Evolutionary conservation across 2,329 filamentous ascomycete genomes (phyloP).

Genomic region (Dothiorella sarmentorum): DNA sequence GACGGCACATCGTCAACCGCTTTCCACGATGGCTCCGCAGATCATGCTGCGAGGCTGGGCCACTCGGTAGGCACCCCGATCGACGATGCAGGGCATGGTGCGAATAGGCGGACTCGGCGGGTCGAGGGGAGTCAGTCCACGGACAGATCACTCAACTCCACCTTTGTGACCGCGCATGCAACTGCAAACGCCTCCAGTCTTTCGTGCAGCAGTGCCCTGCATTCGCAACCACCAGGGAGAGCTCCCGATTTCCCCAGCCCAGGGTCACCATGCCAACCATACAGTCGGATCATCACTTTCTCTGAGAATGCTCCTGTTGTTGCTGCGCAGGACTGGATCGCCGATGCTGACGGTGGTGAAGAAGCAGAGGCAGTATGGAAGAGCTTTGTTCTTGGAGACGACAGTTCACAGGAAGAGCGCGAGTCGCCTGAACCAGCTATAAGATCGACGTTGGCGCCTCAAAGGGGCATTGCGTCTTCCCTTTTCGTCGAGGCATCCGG

Average conservation of each 20-base stretch:
- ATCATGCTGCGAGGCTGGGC: not conserved
- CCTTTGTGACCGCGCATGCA: not conserved
- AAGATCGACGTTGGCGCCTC: not conserved
- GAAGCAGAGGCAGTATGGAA: constrained; percentile 32
- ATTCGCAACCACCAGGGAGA: constrained; percentile 4
- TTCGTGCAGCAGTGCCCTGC: constrained; percentile 1
- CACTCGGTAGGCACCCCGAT: constrained; percentile 10
- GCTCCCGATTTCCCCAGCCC: not conserved
- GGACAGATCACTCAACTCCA: not conserved
- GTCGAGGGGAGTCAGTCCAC: not conserved
- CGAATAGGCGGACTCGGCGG: not conserved
- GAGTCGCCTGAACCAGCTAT: constrained; percentile 7
- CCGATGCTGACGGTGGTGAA: constrained; percentile 8
- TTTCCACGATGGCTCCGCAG: not conserved
- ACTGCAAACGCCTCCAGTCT: not conserved
- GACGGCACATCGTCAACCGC: not conserved
- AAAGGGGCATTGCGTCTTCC: not conserved
- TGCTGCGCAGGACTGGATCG: constrained; percentile 9
- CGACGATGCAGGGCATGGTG: not conserved
- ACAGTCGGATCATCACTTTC: not conserved
- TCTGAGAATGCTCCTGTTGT: not conserved
- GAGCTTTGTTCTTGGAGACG: constrained; percentile 31
- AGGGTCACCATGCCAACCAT: not conserved
- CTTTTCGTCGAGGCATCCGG: constrained; percentile 4
- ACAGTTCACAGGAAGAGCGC: not conserved